Percentiles rank a stretch among this genome's conserved stretches.
Conservation (phyloP, 371 early-diverging fungal species). For the Zopfochytrium polystomum region DNA sequence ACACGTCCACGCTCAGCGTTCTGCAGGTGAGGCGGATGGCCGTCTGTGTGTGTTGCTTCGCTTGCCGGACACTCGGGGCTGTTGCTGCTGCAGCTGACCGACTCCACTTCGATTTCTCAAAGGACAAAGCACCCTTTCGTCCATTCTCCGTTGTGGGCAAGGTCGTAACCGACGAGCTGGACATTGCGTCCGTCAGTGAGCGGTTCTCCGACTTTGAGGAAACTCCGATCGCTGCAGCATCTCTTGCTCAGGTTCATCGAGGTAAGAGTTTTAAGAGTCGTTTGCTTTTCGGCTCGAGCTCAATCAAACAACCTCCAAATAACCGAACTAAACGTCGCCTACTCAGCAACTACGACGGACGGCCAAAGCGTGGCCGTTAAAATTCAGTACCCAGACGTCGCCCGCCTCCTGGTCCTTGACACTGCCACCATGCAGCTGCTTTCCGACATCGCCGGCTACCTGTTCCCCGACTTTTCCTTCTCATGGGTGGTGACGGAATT, state of each 20-base stretch:
- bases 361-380: constrained; percentile 76
- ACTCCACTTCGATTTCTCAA: background rate
- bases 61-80: too few species aligned
- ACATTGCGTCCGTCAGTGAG: constrained; percentile 54
- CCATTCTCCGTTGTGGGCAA: constrained; percentile 40
- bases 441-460: constrained; percentile 10
- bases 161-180: constrained; percentile 68
- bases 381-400: constrained; percentile 95
- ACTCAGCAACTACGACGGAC: background rate
- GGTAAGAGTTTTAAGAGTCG: constrained; percentile 27
- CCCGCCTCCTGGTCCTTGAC: constrained; percentile 30
- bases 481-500: constrained; percentile 65
- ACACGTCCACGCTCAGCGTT: constrained; percentile 45
- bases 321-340: background rate
- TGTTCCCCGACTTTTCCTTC: constrained; percentile 16
- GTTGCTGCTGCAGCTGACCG: too few species aligned
- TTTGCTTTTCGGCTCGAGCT: background rate
- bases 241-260: constrained; percentile 91
- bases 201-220: constrained; percentile 69
- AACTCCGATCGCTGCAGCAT: constrained; percentile 81
- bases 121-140: constrained; percentile 45
- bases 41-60: background rate
- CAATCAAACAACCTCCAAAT: background rate
- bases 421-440: constrained; percentile 20
- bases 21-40: constrained; percentile 37